A percentile compares a stretch with the other conserved stretches of the same genome.
Evolutionary conservation across 345 rosid genomes (phyloP).

Genomic region (Nasturtium officinale): DNA sequence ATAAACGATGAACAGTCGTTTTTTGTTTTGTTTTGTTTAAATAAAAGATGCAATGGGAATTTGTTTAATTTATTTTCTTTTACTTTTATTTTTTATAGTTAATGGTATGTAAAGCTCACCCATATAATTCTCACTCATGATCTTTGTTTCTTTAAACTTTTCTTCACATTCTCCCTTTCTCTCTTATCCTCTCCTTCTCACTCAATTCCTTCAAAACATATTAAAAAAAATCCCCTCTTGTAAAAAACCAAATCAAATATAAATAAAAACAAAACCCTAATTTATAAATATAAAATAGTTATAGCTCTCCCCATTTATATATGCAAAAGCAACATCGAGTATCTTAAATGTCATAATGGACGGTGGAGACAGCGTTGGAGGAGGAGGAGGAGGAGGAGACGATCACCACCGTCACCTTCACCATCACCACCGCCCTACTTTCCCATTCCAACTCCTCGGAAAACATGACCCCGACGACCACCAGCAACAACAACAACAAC

Average conservation of each 20-base stretch:
- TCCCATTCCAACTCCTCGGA: slow-evolving; percentile 85
- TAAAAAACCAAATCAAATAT: neutral
- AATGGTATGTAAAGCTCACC: slow-evolving; percentile 45
- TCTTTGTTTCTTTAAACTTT: slow-evolving; percentile 75
- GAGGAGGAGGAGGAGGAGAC: slow-evolving; percentile 50
- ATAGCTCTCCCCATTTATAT: slow-evolving; percentile 33
- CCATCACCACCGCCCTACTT: slow-evolving; percentile 60
- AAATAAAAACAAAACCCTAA: slow-evolving; percentile 51
- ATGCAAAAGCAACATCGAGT: slow-evolving; percentile 31
- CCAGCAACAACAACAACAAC: slow-evolving; percentile 27
- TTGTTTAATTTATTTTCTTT: neutral
- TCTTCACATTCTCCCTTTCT: slow-evolving; percentile 36
- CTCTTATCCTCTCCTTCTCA: slow-evolving; percentile 27
- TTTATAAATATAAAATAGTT: slow-evolving; percentile 30
- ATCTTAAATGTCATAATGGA: slow-evolving; percentile 42
- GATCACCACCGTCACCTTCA: slow-evolving; percentile 65
- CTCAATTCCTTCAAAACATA: slow-evolving; percentile 31
- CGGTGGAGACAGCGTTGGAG: slow-evolving; percentile 52
- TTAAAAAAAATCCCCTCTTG: slow-evolving; percentile 9
- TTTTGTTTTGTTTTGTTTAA: neutral
- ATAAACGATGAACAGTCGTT: neutral
- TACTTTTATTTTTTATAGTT: neutral
- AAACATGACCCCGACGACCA: slow-evolving; percentile 70
- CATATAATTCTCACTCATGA: slow-evolving; percentile 88
- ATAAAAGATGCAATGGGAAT: slow-evolving; percentile 17